Evolutionary conservation across 768 basidiomycete species (phyloP), one percentile per base, ranked within the genome.

Genomic region (Boletus reticuloceps): DNA sequence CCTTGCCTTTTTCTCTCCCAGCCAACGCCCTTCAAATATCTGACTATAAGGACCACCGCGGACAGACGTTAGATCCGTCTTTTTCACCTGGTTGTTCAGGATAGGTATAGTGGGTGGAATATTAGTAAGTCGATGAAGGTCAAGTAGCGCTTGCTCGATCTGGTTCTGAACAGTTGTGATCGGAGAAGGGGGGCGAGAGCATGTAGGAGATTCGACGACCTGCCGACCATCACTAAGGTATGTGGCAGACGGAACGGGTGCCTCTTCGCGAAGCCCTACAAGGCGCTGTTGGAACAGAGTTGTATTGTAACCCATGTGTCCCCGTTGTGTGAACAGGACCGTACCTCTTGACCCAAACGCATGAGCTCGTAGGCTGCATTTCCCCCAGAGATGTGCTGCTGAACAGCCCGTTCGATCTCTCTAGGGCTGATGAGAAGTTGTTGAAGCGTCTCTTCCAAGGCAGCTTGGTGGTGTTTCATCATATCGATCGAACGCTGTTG

Each of bases 1-100:
- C 17, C 53, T 20, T 51, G 79, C 82, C 71, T 79, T 82, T 60
- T 80, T 75, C 58, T 74, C 74, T n/a, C 73, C 77, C 14, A 84
- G 63, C 84, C 83, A 85, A 31, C 61, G 69, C 17, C 83, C 84
- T 53, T 75, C 64, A 70, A 74, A 84, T 39, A 85, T 75, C 50
- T 83, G 78, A 61, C 81, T 82, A 56, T 81, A 81, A 20, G 73
- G 73, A 27, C 84, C 83, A 43, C 79, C 79, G 16, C 78, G 78
- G 40, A 79, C 63, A 8, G 82, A 65, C n/a, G 71, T 50, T 12
- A 72, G 63, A 0, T 50, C 51, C 4, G 43, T n/a, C 51, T 72
- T 77, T 45, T 62, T 71, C 4, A 84, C 73, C 64, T 85, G 83
- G 27, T 79, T 79, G 38, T 84, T 72, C 40, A 85, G 63, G n/a